Conservation (phyloP, 805 yeast genomes). For the Metschnikowia proteae region DNA sequence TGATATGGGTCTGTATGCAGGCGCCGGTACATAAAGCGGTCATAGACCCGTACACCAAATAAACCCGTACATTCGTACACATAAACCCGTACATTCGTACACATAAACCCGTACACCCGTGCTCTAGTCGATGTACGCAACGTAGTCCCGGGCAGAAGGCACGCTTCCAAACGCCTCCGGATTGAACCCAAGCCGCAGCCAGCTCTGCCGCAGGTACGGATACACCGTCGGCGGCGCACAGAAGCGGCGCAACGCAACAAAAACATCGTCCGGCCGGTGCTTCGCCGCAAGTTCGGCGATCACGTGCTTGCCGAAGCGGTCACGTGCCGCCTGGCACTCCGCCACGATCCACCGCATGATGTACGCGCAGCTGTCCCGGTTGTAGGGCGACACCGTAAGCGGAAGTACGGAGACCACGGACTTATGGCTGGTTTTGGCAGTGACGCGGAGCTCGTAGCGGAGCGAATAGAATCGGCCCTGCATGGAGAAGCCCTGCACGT, state of each 20-base stretch:
- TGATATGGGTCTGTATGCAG: neutral
- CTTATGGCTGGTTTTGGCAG: conserved; percentile 46
- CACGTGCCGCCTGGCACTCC: conserved; percentile 47
- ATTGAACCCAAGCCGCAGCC: conserved; percentile 39
- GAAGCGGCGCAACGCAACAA: conserved; percentile 21
- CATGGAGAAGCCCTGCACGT: conserved; percentile 48
- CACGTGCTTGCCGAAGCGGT: conserved; percentile 30
- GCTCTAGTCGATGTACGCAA: conserved; percentile 5
- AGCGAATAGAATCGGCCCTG: conserved; percentile 49
- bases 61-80: too few relatives aligned
- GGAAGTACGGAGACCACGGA: conserved; percentile 50
- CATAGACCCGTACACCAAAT: neutral
- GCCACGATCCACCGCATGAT: conserved; percentile 50
- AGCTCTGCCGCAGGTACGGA: conserved; percentile 29
- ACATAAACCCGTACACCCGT: neutral
- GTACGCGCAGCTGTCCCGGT: conserved; percentile 44
- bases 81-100: too few relatives aligned
- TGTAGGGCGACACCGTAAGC: conserved; percentile 52
- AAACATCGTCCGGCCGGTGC: conserved; percentile 21
- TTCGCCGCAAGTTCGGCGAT: conserved; percentile 21
- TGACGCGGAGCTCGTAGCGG: conserved; percentile 48
- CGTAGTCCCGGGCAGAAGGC: conserved; percentile 16
- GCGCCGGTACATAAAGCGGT: too few relatives aligned
- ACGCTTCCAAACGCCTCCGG: conserved; percentile 29
- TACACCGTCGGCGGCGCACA: conserved; percentile 28